Conservation (phyloP, 768 basidiomycete species). For the Paxillus involutus region DNA sequence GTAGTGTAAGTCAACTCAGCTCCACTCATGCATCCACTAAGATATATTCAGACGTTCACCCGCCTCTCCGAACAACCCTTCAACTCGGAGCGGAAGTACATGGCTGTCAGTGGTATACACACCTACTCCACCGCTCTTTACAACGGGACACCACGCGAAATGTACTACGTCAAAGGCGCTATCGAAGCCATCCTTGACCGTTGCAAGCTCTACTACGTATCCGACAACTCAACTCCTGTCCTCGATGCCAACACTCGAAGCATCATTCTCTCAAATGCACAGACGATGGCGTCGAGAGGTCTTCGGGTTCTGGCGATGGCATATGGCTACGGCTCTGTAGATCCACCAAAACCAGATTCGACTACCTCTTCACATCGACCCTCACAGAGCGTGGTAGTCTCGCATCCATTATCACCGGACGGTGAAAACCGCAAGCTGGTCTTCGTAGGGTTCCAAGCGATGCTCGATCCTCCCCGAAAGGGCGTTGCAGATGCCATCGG, state of each 20-base stretch:
- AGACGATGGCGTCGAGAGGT: conserved; percentile 69
- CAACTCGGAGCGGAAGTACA: conserved; percentile 91
- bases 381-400: conserved; percentile 23
- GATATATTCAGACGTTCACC: conserved; percentile 52
- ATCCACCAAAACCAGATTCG: conserved; percentile 29
- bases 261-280: conserved; percentile 71
- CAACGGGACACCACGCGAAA: conserved; percentile 52
- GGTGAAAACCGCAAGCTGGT: conserved; percentile 57
- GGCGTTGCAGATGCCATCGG: conserved; percentile 91
- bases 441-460: conserved; percentile 92
- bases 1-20: conserved; percentile 50
- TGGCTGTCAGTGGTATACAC: conserved; percentile 84
- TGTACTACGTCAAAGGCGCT: conserved; percentile 91
- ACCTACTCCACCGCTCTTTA: conserved; percentile 27
- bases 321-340: conserved; percentile 70
- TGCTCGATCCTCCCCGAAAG: conserved; percentile 92
- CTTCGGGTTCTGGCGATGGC: conserved; percentile 92
- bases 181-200: conserved; percentile 84
- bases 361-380: conserved; percentile 14
- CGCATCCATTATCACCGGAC: conserved; percentile 32
- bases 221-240: conserved; percentile 82
- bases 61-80: conserved; percentile 83
- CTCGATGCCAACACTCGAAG: conserved; percentile 69
- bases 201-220: conserved; percentile 88
- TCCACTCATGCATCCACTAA: conserved; percentile 3